Conservation (phyloP, 1,284 basidiomycete species). For the Papiliotrema flavescens region DNA sequence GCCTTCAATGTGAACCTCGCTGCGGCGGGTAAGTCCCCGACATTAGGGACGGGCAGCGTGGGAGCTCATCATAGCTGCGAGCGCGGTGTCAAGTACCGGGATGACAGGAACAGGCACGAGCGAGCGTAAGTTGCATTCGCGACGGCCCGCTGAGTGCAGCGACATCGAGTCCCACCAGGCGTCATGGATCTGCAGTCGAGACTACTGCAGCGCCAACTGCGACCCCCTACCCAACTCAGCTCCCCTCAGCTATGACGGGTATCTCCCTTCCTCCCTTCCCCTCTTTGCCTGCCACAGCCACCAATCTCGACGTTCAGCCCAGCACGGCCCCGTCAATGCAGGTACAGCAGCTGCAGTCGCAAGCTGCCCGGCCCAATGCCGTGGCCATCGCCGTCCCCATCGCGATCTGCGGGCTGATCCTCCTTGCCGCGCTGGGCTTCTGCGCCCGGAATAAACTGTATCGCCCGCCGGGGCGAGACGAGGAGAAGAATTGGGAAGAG, state of each 20-base stretch:
- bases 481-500: conserved; percentile 13
- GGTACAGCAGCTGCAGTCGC: neutral
- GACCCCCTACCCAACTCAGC: neutral
- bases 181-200: no score
- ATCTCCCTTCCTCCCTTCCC: neutral
- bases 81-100: no score
- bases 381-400: conserved; percentile 20
- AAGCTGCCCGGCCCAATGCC: neutral
- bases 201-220: no score
- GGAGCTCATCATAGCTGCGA: no score
- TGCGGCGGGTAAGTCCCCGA: neutral
- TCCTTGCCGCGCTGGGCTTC: conserved; percentile 15
- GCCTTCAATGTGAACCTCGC: conserved; percentile 7
- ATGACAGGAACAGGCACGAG: no score
- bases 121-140: no score
- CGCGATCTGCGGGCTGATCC: conserved; percentile 17
- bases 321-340: neutral
- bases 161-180: no score
- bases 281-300: neutral
- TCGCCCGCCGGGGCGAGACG: conserved; percentile 2
- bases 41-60: neutral
- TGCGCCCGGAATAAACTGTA: conserved; percentile 12
- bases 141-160: no score
- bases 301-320: no score
- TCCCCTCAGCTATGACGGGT: neutral